Evolutionary conservation across 2,329 filamentous ascomycete species (phyloP), one percentile per base, ranked within the genome.

Genomic region (Pestalotiopsis sp.): DNA sequence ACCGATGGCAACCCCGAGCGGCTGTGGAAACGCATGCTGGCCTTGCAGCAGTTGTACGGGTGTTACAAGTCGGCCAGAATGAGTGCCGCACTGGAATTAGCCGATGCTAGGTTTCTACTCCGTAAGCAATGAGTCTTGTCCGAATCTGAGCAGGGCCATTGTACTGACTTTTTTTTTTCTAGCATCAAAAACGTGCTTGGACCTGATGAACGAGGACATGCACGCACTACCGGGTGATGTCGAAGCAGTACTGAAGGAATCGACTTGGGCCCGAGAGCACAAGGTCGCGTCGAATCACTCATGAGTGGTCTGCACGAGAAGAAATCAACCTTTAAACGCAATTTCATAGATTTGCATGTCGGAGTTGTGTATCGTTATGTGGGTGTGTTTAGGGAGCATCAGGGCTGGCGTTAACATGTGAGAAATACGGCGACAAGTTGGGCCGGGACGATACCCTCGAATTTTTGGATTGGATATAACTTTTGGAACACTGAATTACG

Each of bases 21-120:
- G 45, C 73, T 86, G 3, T 86, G 84, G 84, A 74, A 77, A 63
- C 84, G 83, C 71, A 86, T 86, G 84, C 78, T 86, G 2, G 80
- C 82, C 62, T 77, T 86, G 9, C 84, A 86, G 73, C 77, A 79
- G 69, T 79, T 76, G 4, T 86, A 84, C 66, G 81, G 81, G 5
- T 86, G 84, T 75, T 86, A 86, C 71, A 84, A 82, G 36, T 86
- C 84, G 20, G 82, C 84, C 14, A 76, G 84, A 39, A 85, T 86
- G 73, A 82, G 84, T 63, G 78, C 85, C 57, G 84, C 84, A 0
- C 74, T 84, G 14, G 80, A 80, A 57, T 81, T 82, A 0, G 80
- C 81, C 25, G 80, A 83, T 4, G 74, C 79, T 9, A 81, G 78
- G 13, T 66, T 81, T 11, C 70, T 85, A 23, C 83, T 85, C 79